Evolutionary conservation across 2,329 filamentous ascomycete genomes (phyloP), one percentile per base, ranked within the genome.

Genomic region (Penicillium sp.): DNA sequence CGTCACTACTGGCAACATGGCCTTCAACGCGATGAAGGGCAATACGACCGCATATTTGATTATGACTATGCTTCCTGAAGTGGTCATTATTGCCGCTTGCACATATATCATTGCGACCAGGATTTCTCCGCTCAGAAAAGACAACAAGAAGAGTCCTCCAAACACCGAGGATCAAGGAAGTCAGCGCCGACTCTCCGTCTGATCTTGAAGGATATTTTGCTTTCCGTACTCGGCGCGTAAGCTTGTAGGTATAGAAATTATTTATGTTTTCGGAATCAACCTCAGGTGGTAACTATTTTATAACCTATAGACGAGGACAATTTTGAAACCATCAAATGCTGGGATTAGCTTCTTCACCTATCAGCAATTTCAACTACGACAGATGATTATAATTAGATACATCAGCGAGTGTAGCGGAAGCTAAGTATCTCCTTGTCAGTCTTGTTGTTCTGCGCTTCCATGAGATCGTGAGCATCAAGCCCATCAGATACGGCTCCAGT

Each of bases 351-450:
- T 15, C 35, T 37, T 1, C 10, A 12, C 30, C 30, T 1, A 2
- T 15, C 4, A 37, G 2, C 12, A 15, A 4, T 37, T 37, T 4
- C 13, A 6, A 37, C 5, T 37, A 15, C 2, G 35, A 37, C 3
- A 37, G 3, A 40, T 40, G 4, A 9, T 5, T 12, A 47, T 28
- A 24, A n/a, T 9, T 28, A 47, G 4, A 13, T 28, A 47, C 13
- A 47, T 47, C 45, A 49, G 13, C 13, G 45, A 28, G 45, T n/a
- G 26, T 59, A 59, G 26, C 57, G 57, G 30, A 59, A 59, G 24
- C 50, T 54, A 10, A 28, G 12, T 2, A 49, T 54, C 40, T 59
- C n/a, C 15, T 37, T 51, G 17, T 59, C 57, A 3, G 57, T 59
- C 38, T 59, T 59, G 28, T 54, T 59, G 12, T 22, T 24, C 15